A percentile compares a stretch with the other conserved stretches of the same genome.
Conservation (phyloP, 495 filamentous ascomycete species). For the Haplographium delicatum region DNA sequence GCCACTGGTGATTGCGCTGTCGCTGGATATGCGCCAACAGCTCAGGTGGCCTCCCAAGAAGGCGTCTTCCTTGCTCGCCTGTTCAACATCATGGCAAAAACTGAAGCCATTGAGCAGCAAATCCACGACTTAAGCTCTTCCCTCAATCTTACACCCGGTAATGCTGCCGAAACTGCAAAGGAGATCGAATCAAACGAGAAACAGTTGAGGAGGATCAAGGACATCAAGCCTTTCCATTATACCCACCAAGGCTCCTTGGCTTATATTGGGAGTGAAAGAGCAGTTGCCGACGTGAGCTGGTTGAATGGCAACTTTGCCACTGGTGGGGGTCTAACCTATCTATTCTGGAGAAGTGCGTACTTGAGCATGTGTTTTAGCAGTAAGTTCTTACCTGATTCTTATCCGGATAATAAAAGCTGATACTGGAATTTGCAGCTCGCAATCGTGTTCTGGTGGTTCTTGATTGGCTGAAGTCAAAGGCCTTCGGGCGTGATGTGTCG, state of each 20-base stretch:
- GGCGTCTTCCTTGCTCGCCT: slow-evolving; percentile 91
- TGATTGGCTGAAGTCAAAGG: slow-evolving; percentile 93
- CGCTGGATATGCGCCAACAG: slow-evolving; percentile 95
- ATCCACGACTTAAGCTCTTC: slow-evolving; percentile 53
- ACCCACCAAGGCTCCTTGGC: slow-evolving; percentile 93
- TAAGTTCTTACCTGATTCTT: slow-evolving; percentile 42
- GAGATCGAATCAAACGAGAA: slow-evolving; percentile 83
- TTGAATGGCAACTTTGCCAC: slow-evolving; percentile 91
- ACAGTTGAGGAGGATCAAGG: slow-evolving; percentile 81
- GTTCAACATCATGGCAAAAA: slow-evolving; percentile 97
- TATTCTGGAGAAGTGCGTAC: slow-evolving; percentile 98
- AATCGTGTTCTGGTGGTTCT: slow-evolving; percentile 89
- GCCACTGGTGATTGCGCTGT: slow-evolving; percentile 68
- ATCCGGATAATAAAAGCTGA: slow-evolving; percentile 14
- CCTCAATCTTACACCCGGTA: slow-evolving; percentile 40
- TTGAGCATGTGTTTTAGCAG: slow-evolving; percentile 99
- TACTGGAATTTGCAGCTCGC: slow-evolving; percentile 48
- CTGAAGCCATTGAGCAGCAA: slow-evolving; percentile 68
- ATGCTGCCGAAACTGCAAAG: slow-evolving; percentile 58
- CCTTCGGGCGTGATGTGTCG: slow-evolving; percentile 94
- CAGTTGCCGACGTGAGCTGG: slow-evolving; percentile 97
- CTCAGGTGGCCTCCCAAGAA: slow-evolving; percentile 94
- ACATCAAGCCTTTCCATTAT: slow-evolving; percentile 96
- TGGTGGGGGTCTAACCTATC: slow-evolving; percentile 74
- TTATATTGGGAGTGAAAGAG: slow-evolving; percentile 97